Percentiles rank a stretch among this genome's conserved stretches.
Conservation (phyloP, 352 stramenopile genomes). For the Elongisporangium prolatum region DNA sequence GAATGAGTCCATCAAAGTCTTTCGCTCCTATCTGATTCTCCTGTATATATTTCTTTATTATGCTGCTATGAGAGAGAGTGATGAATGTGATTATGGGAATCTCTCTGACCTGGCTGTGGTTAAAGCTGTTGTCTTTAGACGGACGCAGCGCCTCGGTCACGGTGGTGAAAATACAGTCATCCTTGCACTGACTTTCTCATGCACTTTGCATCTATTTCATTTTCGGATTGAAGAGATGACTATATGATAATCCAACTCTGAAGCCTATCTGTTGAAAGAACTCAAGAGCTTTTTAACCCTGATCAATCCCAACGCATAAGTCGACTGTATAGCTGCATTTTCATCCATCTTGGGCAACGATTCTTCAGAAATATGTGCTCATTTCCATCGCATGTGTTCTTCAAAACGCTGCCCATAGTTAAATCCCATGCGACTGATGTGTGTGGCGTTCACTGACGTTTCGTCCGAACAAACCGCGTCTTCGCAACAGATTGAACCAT, state of each 20-base stretch:
- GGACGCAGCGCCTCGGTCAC: constrained; percentile 9
- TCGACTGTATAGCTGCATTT: constrained; percentile 10
- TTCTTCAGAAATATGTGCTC: constrained; percentile 28
- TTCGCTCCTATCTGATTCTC: constrained; percentile 85
- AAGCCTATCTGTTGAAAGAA: constrained; percentile 72
- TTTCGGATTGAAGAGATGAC: constrained; percentile 58
- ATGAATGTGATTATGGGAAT: constrained; percentile 83
- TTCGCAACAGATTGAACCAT: constrained; percentile 10
- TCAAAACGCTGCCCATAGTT: constrained; percentile 25
- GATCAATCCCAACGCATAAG: constrained; percentile 35
- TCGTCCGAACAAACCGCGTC: constrained; percentile 11
- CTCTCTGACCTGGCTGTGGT: constrained; percentile 52
- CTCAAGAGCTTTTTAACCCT: constrained; percentile 85
- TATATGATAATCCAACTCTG: constrained; percentile 83
- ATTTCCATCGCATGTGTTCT: constrained; percentile 24
- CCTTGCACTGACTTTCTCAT: constrained; percentile 69
- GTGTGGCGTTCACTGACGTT: constrained; percentile 3
- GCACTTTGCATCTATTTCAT: not conserved
- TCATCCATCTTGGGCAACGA: constrained; percentile 20
- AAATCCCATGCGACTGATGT: constrained; percentile 8
- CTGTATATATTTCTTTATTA: constrained; percentile 6
- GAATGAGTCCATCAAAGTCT: constrained; percentile 65
- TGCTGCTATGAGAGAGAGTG: constrained; percentile 31
- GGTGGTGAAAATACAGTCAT: constrained; percentile 68
- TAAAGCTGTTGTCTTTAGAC: constrained; percentile 7